Percentiles rank a stretch among this genome's conserved stretches.
phyloP scores from a whole-genome alignment of 2,329 filamentous ascomycete genomes.

The Pseudogymnoascus sp. region DNA sequence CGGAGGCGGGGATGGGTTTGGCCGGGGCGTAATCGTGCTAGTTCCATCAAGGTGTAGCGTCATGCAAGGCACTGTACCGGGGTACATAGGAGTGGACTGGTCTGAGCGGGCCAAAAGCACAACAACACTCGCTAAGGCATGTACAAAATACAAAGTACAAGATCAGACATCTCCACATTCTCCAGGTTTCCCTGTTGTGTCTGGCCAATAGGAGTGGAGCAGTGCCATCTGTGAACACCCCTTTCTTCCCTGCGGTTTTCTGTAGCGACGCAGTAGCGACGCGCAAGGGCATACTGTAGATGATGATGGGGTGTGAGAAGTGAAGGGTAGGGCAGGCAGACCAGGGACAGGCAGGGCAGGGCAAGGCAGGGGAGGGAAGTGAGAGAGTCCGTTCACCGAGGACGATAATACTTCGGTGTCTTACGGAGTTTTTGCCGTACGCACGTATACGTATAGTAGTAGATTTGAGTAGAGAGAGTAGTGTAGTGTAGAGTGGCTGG shows the following conservation, averaged over 20 bases:
- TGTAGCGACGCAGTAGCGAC: background rate
- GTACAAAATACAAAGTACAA: background rate
- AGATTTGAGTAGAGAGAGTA: background rate
- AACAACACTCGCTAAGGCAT: background rate
- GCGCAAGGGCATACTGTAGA: background rate
- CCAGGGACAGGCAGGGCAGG: background rate
- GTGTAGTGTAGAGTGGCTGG: no score
- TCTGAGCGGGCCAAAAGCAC: background rate
- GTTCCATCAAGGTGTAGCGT: background rate
- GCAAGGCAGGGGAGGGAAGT: background rate
- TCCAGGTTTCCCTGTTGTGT: background rate
- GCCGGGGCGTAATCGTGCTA: background rate
- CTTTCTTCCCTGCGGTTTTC: constrained; percentile 5
- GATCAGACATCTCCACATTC: constrained; percentile 3
- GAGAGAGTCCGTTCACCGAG: background rate
- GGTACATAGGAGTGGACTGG: background rate
- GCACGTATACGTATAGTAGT: background rate
- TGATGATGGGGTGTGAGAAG: background rate
- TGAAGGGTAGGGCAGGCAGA: background rate
- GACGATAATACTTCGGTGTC: background rate
- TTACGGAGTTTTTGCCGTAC: background rate
- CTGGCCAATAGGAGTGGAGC: background rate
- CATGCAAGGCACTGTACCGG: constrained; percentile 5
- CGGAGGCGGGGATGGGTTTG: constrained; percentile 2
- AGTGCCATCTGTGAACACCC: constrained; percentile 4